Percentiles rank a stretch among this genome's conserved stretches.
Conservation (phyloP, 192 early-diverging fungal species). For the Coemansia sp. region DNA sequence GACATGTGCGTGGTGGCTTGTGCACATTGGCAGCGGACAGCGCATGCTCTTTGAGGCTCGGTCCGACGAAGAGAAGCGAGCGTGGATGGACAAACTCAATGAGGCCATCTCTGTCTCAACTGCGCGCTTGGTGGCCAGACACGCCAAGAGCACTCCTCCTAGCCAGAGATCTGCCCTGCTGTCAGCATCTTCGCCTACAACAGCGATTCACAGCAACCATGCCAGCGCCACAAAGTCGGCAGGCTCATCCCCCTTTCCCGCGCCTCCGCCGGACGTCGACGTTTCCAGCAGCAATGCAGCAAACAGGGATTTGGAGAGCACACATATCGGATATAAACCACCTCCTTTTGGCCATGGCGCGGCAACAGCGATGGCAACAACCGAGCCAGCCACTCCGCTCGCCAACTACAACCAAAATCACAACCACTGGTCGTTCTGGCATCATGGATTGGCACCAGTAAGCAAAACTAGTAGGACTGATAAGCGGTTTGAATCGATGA, state of each 20-base stretch:
- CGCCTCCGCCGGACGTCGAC: not conserved
- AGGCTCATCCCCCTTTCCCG: slow-evolving; percentile 2
- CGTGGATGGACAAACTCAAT: slow-evolving; percentile 56
- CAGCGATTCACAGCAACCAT: not conserved
- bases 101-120: slow-evolving; percentile 44
- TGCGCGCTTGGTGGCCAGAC: not conserved
- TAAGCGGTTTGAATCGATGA: slow-evolving; percentile 26
- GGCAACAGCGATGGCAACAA: not conserved
- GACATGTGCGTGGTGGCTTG: slow-evolving; percentile 33
- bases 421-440: slow-evolving; percentile 20
- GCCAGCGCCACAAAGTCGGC: slow-evolving; percentile 5
- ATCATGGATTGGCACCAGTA: slow-evolving; percentile 5
- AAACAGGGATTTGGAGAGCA: not conserved
- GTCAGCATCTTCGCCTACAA: not conserved
- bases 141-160: not conserved
- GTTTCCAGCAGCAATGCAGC: not conserved
- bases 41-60: slow-evolving; percentile 59
- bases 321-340: not conserved
- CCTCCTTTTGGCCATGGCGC: not conserved
- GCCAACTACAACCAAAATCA: not conserved
- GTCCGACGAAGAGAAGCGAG: slow-evolving; percentile 55
- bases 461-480: not conserved
- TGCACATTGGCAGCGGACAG: slow-evolving; percentile 43
- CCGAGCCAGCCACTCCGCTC: not conserved
- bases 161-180: not conserved